phyloP scores from a whole-genome alignment of 257 asterid species.

The Dorcoceras hygrometricum region DNA sequence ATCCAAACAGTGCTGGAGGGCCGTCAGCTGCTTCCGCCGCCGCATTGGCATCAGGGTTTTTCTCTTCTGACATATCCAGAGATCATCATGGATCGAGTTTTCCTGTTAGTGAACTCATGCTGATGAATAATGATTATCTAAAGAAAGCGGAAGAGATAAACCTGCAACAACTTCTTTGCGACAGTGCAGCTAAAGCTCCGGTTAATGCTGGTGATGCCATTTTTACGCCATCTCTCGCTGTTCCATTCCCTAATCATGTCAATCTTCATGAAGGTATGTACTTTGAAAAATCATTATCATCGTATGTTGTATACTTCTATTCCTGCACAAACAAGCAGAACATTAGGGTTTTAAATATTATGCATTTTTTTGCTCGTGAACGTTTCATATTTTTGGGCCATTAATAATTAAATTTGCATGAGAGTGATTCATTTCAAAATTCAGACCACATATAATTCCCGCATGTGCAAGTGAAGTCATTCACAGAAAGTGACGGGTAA shows the following conservation, averaged over 20 bases:
- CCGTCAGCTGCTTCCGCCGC: constrained; percentile 11
- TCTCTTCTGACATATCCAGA: constrained; percentile 39
- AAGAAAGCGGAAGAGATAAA: constrained; percentile 44
- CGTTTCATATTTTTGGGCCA: background rate
- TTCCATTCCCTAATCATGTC: constrained; percentile 25
- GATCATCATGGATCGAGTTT: constrained; percentile 26
- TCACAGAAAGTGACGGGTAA: constrained; percentile 48
- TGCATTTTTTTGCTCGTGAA: too few species aligned
- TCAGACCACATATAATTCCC: background rate
- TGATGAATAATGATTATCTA: constrained; percentile 43
- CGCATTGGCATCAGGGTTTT: constrained; percentile 41
- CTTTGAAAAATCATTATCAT: background rate
- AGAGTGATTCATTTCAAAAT: background rate
- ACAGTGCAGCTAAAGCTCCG: constrained; percentile 26
- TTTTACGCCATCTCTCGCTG: constrained; percentile 23
- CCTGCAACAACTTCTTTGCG: constrained; percentile 31
- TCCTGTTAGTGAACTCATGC: constrained; percentile 50
- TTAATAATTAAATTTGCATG: background rate
- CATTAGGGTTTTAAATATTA: background rate
- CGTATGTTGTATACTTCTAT: background rate
- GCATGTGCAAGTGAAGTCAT: constrained; percentile 24
- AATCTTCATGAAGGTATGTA: constrained; percentile 33
- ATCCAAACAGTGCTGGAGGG: constrained; percentile 24
- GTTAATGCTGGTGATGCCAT: constrained; percentile 1
- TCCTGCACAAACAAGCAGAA: too few species aligned